phyloP scores from a whole-genome alignment of 2,329 filamentous ascomycete species.

The Aspergillus sojae region DNA sequence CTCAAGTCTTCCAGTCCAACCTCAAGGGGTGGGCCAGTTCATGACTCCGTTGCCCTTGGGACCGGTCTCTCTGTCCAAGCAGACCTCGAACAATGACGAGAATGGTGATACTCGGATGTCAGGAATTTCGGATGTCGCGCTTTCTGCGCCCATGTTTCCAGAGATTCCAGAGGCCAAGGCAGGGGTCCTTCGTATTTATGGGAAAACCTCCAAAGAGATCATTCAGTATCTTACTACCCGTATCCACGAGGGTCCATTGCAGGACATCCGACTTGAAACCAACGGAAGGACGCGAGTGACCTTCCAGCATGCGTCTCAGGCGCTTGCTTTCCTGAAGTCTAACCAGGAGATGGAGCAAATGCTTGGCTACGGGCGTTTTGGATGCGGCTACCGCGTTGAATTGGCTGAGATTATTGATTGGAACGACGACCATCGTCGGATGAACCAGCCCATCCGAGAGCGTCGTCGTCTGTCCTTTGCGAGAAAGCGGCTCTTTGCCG shows the following conservation, averaged over 20 bases:
- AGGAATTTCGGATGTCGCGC: constrained; percentile 6
- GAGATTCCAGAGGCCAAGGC: constrained; percentile 31
- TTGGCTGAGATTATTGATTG: constrained; percentile 35
- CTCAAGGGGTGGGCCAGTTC: constrained; percentile 18
- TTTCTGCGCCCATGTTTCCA: constrained; percentile 10
- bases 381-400: constrained; percentile 32
- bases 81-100: constrained; percentile 20
- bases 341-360: constrained; percentile 31
- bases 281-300: constrained; percentile 37
- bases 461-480: constrained; percentile 47
- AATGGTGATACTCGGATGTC: constrained; percentile 1
- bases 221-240: constrained; percentile 36
- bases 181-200: constrained; percentile 30
- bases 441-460: constrained; percentile 40
- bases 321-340: constrained; percentile 36
- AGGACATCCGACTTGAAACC: constrained; percentile 39
- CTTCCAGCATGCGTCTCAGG: constrained; percentile 43
- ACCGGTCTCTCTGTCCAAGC: constrained; percentile 20
- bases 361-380: constrained; percentile 37
- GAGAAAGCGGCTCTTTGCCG: constrained; percentile 40
- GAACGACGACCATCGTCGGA: constrained; percentile 37
- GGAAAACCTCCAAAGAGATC: constrained; percentile 26
- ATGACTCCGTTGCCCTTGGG: constrained; percentile 18
- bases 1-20: constrained; percentile 5
- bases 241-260: constrained; percentile 44